phyloP scores from a whole-genome alignment of 1,139 yeast genomes.

The Geotrichum klebahnii region DNA sequence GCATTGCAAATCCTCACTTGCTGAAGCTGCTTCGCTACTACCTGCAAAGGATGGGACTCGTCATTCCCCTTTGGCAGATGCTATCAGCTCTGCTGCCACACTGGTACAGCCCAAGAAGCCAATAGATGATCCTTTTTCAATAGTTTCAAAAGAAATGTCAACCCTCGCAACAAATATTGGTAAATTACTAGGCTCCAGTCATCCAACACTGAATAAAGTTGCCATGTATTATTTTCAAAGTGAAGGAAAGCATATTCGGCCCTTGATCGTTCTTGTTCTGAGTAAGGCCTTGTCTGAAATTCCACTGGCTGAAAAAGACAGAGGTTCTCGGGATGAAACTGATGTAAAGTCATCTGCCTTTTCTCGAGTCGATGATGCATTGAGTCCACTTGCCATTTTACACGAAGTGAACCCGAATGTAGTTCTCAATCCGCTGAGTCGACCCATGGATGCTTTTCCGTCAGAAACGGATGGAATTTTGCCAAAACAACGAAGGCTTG shows the following conservation, averaged over 20 bases:
- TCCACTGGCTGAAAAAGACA: constrained; percentile 61
- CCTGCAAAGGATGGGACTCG: background rate
- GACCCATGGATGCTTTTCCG: constrained; percentile 73
- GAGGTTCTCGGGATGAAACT: constrained; percentile 42
- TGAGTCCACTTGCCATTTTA: constrained; percentile 76
- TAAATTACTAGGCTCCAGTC: constrained; percentile 81
- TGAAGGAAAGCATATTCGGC: constrained; percentile 93
- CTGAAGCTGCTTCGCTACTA: constrained; percentile 5
- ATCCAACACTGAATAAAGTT: constrained; percentile 84
- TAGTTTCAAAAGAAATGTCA: constrained; percentile 93
- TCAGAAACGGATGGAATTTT: constrained; percentile 53
- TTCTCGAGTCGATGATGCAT: constrained; percentile 39
- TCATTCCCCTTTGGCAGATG: constrained; percentile 1
- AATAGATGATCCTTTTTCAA: constrained; percentile 68
- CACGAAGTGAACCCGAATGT: constrained; percentile 86
- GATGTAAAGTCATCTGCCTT: constrained; percentile 37
- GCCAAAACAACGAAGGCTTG: constrained; percentile 91
- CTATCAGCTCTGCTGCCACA: constrained; percentile 4
- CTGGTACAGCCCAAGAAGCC: constrained; percentile 9
- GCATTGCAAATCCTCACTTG: constrained; percentile 3
- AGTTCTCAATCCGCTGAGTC: constrained; percentile 75
- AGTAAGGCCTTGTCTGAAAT: constrained; percentile 77
- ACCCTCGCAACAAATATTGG: constrained; percentile 84
- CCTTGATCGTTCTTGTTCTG: constrained; percentile 75
- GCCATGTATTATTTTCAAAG: constrained; percentile 91